A percentile compares a stretch with the other conserved stretches of the same genome.
Conservation (phyloP, 31 red algal species). For the Bonnemaisonia californica region DNA sequence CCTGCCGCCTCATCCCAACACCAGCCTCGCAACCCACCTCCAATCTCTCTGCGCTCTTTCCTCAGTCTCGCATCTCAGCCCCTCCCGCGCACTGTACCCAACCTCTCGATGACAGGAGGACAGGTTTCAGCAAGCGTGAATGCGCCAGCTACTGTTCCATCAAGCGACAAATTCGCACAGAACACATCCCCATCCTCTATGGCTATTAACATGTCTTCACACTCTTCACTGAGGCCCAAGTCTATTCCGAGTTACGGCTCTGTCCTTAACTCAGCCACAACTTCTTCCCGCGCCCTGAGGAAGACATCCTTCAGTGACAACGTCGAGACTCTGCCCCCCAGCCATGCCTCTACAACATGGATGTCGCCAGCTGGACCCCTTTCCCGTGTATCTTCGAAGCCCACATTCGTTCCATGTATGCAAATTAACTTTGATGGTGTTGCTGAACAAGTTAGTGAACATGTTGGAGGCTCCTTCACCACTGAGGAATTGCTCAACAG, state of each 20-base stretch:
- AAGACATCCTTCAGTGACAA: background rate
- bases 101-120: too few relatives aligned
- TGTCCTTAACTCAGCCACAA: background rate
- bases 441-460: conserved; percentile 19
- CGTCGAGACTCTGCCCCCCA: background rate
- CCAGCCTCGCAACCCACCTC: too few relatives aligned
- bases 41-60: too few relatives aligned
- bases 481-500: conserved; percentile 15
- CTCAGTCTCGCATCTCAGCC: too few relatives aligned
- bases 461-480: conserved; percentile 27
- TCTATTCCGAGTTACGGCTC: background rate
- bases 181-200: background rate
- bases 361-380: conserved; percentile 1
- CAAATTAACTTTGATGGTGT: conserved; percentile 45
- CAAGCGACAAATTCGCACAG: too few relatives aligned
- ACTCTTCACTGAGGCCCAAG: background rate
- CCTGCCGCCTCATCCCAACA: too few relatives aligned
- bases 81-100: too few relatives aligned
- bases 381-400: conserved; percentile 5
- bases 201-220: background rate
- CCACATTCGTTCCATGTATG: conserved; percentile 10
- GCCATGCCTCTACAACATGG: background rate
- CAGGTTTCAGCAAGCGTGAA: too few relatives aligned
- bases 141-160: too few relatives aligned
- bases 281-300: background rate